Percentiles rank a stretch among this genome's conserved stretches.
Evolutionary conservation across 2,329 filamentous ascomycete genomes (phyloP).

Genomic region (Fusarium lateritium): DNA sequence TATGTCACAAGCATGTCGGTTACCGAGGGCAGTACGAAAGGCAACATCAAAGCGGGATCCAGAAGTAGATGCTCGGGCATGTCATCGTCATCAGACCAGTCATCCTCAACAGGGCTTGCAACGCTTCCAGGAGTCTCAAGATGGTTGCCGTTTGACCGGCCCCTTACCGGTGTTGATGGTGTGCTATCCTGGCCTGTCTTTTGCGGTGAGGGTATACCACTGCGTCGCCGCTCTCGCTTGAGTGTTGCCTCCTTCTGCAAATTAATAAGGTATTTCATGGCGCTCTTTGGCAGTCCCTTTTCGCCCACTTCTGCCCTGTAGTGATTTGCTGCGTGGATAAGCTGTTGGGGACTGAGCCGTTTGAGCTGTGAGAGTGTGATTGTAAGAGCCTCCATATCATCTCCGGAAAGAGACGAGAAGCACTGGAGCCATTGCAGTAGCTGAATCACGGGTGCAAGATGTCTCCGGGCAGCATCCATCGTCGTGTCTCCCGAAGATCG

Average conservation of each 20-base stretch:
- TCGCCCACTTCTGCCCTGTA: slow-evolving; percentile 97
- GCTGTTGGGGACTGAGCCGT: slow-evolving; percentile 85
- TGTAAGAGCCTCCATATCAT: slow-evolving; percentile 90
- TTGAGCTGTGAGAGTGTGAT: slow-evolving; percentile 92
- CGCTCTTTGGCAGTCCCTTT: slow-evolving; percentile 89
- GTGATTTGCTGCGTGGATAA: slow-evolving; percentile 92
- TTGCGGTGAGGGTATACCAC: slow-evolving; percentile 62
- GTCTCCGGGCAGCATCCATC: slow-evolving; percentile 84
- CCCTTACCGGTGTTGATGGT: slow-evolving; percentile 62
- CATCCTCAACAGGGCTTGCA: slow-evolving; percentile 53
- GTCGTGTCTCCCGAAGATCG: slow-evolving; percentile 88
- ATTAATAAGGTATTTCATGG: slow-evolving; percentile 86
- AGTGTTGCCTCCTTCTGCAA: slow-evolving; percentile 81
- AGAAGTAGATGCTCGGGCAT: slow-evolving; percentile 82
- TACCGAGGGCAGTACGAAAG: slow-evolving; percentile 94
- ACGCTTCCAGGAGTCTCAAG: slow-evolving; percentile 61
- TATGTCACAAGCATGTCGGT: slow-evolving; percentile 98
- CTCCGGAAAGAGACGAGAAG: slow-evolving; percentile 88
- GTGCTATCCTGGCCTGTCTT: slow-evolving; percentile 55
- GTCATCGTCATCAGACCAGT: slow-evolving; percentile 72
- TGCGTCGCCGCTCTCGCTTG: slow-evolving; percentile 69
- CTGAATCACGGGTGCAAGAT: slow-evolving; percentile 92
- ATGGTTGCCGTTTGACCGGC: slow-evolving; percentile 60
- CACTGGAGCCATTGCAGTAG: slow-evolving; percentile 97
- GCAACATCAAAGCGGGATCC: slow-evolving; percentile 92